A percentile compares a stretch with the other conserved stretches of the same genome.
Conservation (phyloP, 768 basidiomycete species). For the Peribolospora baueri region DNA sequence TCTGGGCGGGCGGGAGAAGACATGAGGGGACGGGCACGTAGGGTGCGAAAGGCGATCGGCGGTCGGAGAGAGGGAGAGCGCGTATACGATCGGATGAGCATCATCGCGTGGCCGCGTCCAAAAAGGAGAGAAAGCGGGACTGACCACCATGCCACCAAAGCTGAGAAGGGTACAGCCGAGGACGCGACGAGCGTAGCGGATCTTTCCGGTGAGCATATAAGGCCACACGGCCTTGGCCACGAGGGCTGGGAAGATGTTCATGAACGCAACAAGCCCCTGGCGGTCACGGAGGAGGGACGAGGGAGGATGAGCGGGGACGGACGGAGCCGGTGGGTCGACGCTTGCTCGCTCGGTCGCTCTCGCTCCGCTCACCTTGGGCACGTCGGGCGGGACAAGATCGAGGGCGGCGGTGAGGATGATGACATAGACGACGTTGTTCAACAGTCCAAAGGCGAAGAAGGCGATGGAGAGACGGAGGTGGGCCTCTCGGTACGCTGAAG, state of each 20-base stretch:
- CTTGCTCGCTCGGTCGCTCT: background rate
- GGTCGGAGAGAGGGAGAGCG: too few species aligned
- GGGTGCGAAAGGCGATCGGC: too few species aligned
- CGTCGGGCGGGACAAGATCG: slow-evolving; percentile 56
- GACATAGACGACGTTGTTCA: slow-evolving; percentile 39
- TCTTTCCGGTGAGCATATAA: slow-evolving; percentile 50
- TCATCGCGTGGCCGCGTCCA: background rate
- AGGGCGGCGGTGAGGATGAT: slow-evolving; percentile 88
- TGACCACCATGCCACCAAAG: slow-evolving; percentile 63
- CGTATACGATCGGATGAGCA: too few species aligned
- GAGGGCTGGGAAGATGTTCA: slow-evolving; percentile 75
- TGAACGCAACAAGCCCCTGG: slow-evolving; percentile 66
- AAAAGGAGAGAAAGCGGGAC: slow-evolving; percentile 17
- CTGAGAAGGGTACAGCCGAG: slow-evolving; percentile 50
- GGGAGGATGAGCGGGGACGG: background rate
- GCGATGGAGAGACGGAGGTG: background rate
- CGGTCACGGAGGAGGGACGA: background rate
- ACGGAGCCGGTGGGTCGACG: background rate
- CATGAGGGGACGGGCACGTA: background rate
- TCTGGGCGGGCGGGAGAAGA: slow-evolving; percentile 22
- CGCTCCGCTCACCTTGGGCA: slow-evolving; percentile 31
- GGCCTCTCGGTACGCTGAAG: too few species aligned
- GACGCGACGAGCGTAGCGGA: slow-evolving; percentile 54
- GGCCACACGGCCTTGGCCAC: slow-evolving; percentile 80
- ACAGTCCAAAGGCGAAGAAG: slow-evolving; percentile 12